Conservation (phyloP, 768 basidiomycete species). For the Goffeauzyma gilvescens region DNA sequence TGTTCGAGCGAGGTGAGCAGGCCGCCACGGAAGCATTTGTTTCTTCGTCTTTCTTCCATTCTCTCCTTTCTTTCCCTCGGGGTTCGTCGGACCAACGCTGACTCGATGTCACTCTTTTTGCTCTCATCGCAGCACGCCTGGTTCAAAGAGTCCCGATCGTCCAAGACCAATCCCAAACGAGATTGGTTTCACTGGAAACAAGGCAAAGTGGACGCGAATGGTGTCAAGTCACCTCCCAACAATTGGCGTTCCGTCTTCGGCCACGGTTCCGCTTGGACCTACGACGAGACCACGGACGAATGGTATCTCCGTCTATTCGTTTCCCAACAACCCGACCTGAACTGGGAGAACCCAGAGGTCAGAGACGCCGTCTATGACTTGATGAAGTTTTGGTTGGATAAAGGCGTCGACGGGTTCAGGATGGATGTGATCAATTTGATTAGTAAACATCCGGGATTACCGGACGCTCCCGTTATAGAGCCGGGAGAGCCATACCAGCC, state of each 20-base stretch:
- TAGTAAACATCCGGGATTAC: constrained; percentile 45
- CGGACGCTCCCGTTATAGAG: constrained; percentile 46
- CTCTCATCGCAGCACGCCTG: constrained; percentile 44
- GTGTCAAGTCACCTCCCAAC: constrained; percentile 46
- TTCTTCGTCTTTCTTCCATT: background rate
- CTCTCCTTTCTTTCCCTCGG: background rate
- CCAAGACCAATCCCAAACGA: constrained; percentile 41
- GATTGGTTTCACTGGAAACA: constrained; percentile 64
- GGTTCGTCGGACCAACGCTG: background rate
- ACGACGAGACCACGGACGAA: constrained; percentile 7
- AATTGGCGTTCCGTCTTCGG: constrained; percentile 40
- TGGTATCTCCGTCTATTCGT: constrained; percentile 13
- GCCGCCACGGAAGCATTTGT: background rate
- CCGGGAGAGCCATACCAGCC: constrained; percentile 41
- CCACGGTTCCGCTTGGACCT: constrained; percentile 5
- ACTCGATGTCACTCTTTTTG: too few relatives aligned
- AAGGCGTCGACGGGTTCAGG: constrained; percentile 57
- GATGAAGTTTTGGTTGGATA: constrained; percentile 56
- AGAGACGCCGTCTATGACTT: constrained; percentile 36
- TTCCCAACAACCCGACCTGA: constrained; percentile 53
- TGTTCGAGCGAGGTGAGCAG: constrained; percentile 14
- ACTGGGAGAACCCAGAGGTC: constrained; percentile 53
- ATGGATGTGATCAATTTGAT: constrained; percentile 55
- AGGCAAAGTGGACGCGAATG: constrained; percentile 39
- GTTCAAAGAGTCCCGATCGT: constrained; percentile 46